Base-by-base conservation (phyloP, 2,329 filamentous ascomycete genomes). In the Fusarium subtropicale region DNA sequence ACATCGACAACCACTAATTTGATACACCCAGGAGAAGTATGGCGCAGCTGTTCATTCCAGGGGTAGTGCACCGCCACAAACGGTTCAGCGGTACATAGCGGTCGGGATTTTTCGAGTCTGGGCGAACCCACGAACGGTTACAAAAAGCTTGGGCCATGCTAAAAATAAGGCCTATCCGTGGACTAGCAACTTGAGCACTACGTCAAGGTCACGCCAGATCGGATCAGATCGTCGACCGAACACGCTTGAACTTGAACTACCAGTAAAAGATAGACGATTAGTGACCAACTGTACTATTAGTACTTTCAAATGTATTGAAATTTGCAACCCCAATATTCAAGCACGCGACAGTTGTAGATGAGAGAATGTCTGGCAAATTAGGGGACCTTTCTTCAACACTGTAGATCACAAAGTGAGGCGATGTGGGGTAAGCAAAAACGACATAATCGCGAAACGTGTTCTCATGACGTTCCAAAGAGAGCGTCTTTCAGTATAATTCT, bases 361-460 rank as follows among this genome's bases (percentile, higher is more conserved):
- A 6, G 3, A n/a, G 7, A 7, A 34, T 30, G 22, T 28, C 44
- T 26, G 9, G 45, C 10, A 41, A 33, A 57, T 22, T 41, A 33
- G 42, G 54, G 53, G 31, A 44, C 30, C 36, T 46, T 24, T 55
- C 42, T 41, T 52, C 48, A 52, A 28, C 57, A 48, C 28, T 42
- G n/a, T 22, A 64, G 41, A 54, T 69, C 48, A 46, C 26, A 45
- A 48, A 60, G 31, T 46, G 50, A 63, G 28, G 42, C 44, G 46
- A 67, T 55, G 63, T 61, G 69, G 67, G 69, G 65, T 60, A 60
- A 48, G 39, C 41, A 64, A 51, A 51, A 56, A 51, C 47, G 54
- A 64, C 36, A 56, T 50, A 70, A 54, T 70, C 58, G 47, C 60
- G 55, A 74, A 73, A 74, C 69, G 71, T 74, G 71, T 74, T 74